These are phyloP conservation scores for Phytopythium delawarense DNA, from an alignment of 352 stramenopile species.

Conservation along the genomic window DNA sequence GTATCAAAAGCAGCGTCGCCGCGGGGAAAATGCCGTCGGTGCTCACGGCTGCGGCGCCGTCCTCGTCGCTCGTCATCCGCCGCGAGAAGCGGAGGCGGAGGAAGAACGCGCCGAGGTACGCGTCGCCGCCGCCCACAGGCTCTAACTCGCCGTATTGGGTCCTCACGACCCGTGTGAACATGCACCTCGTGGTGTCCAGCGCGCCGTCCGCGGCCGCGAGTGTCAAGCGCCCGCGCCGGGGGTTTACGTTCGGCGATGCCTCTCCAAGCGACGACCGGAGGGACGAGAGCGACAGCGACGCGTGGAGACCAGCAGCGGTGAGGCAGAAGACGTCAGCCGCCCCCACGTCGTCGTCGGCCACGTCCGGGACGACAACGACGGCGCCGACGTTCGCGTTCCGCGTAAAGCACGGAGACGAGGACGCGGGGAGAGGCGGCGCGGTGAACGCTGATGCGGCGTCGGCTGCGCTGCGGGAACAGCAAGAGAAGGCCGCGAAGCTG, in stretches of 20 bases:
- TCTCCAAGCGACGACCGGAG: slow-evolving; percentile 29
- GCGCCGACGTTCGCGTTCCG: slow-evolving; percentile 52
- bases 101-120: slow-evolving; percentile 29
- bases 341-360: neutral
- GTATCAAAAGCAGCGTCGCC: neutral
- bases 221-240: slow-evolving; percentile 26
- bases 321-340: neutral
- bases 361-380: slow-evolving; percentile 7
- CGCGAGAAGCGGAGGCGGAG: slow-evolving; percentile 52
- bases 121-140: neutral
- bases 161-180: neutral
- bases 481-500: slow-evolving; percentile 40
- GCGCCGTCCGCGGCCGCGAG: slow-evolving; percentile 6
- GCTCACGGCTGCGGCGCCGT: slow-evolving; percentile 15
- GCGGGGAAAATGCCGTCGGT: slow-evolving; percentile 1
- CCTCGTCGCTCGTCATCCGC: slow-evolving; percentile 52
- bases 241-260: slow-evolving; percentile 51
- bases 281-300: slow-evolving; percentile 12
- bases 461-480: slow-evolving; percentile 37
- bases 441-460: slow-evolving; percentile 43
- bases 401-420: slow-evolving; percentile 32
- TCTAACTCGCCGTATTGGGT: neutral
- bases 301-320: slow-evolving; percentile 23
- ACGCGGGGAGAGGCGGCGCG: slow-evolving; percentile 15
- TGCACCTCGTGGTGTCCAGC: neutral